Evolutionary conservation across 306 rosid genomes (phyloP), one percentile per base, ranked within the genome.

Genomic region (Vigna mungo): DNA sequence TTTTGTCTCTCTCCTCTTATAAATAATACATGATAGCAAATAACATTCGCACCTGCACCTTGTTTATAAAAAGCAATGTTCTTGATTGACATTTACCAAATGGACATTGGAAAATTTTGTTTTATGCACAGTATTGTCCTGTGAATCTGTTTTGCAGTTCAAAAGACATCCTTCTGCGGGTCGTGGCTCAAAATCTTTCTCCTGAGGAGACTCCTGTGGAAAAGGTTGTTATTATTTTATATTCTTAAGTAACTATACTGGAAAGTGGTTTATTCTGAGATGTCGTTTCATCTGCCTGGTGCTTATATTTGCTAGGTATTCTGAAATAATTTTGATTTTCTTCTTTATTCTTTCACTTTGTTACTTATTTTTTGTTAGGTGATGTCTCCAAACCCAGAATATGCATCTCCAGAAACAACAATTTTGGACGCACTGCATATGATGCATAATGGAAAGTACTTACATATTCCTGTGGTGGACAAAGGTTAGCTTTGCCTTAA

Each of bases 381-480:
- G 58, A 95, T 95, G 99, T 92, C 97, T 44, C 87, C 92, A 84
- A 95, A 89, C 83, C 99, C 97, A 12, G 88, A 92, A 87, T 89
- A 89, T 85, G 93, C 96, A 59, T 84, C 89, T 15, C 56, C 80
- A 16, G 99, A 95, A 76, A 89, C 97, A 58, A 87, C 99, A 71
- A 88, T 95, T 79, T 95, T 92, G 77, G 99, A 92, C 53, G 97
- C 99, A 6, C 80, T 95, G 82, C 97, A 92, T 69, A 87, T 88
- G 85, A 92, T 95, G 99, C 97, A 95, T 78, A 95, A 90, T 65
- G 99, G 97, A 82, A 95, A 89, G 85, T 95, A 88, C 81, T 87
- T 95, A 68, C 93, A 95, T 85, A 94, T 95, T 90, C 99, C 99
- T 46, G 97, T 95, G 71, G 68, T 92, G 84, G 99, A 90, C 85